These are phyloP conservation scores for Colletotrichum lini DNA, from an alignment of 2,329 filamentous ascomycete genomes.

Conservation along the genomic window DNA sequence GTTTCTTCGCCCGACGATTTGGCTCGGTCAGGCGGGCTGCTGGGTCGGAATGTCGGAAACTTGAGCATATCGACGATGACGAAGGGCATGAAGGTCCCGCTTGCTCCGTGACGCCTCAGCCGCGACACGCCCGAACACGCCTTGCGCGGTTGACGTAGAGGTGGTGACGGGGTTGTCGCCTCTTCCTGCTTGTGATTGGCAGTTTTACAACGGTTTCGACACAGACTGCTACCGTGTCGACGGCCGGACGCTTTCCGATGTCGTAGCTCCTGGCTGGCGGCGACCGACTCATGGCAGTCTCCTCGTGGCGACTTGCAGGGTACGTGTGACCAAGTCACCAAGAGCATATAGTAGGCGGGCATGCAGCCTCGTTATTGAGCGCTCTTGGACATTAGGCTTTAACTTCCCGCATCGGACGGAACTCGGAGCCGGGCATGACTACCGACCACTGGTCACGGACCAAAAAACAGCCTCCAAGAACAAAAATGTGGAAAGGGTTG, in stretches of 20 bases:
- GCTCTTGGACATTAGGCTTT: no score
- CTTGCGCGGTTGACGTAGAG: not conserved
- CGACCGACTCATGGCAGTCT: not conserved
- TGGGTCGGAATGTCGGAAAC: not conserved
- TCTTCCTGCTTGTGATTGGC: slow-evolving; percentile 1
- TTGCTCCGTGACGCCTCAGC: slow-evolving; percentile 9
- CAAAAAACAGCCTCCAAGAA: no score
- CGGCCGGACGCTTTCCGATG: not conserved
- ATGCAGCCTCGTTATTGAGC: no score
- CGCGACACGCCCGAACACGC: not conserved
- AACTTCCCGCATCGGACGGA: no score
- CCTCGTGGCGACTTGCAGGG: no score
- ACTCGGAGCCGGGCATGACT: no score
- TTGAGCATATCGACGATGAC: slow-evolving; percentile 12
- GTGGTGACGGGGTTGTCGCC: not conserved
- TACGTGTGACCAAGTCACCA: no score
- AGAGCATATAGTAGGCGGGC: no score
- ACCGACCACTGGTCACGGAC: no score
- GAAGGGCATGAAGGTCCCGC: slow-evolving; percentile 21
- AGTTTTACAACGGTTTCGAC: slow-evolving; percentile 29
- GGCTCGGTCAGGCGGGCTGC: not conserved
- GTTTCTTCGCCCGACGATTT: not conserved
- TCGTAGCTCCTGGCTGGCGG: not conserved
- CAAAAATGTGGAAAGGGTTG: no score
- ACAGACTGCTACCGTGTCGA: not conserved